These are phyloP conservation scores for Huntiella decipiens DNA, from an alignment of 2,329 filamentous ascomycete species.

Conservation along the genomic window DNA sequence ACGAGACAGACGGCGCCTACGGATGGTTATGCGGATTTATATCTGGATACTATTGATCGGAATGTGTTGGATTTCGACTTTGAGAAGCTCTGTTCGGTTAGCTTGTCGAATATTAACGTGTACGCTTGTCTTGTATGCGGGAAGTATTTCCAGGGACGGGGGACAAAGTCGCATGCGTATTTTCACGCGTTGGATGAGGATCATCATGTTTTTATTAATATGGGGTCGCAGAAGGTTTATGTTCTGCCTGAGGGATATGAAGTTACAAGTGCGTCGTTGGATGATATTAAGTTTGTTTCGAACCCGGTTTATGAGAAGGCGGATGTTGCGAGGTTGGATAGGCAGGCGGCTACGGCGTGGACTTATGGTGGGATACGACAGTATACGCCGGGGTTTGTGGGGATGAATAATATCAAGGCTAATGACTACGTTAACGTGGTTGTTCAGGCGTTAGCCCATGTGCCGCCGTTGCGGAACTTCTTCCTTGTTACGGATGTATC, in stretches of 20 bases:
- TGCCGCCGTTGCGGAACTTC: conserved; percentile 75
- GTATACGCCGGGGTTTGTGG: conserved; percentile 87
- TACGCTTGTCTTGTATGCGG: conserved; percentile 95
- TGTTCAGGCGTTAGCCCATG: conserved; percentile 78
- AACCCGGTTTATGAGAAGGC: conserved; percentile 69
- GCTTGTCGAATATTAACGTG: conserved; percentile 93
- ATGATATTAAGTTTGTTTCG: conserved; percentile 96
- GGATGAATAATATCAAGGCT: conserved; percentile 99
- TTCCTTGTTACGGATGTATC: conserved; percentile 73
- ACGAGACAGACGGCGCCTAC: conserved; percentile 56
- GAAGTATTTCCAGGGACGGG: conserved; percentile 91
- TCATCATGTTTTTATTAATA: conserved; percentile 97
- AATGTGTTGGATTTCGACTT: conserved; percentile 94
- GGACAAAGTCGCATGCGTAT: conserved; percentile 88
- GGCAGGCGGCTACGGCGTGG: conserved; percentile 40
- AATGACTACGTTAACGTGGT: conserved; percentile 98
- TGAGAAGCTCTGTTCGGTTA: conserved; percentile 92
- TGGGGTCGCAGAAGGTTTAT: conserved; percentile 79
- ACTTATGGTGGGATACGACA: conserved; percentile 57
- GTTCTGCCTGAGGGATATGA: conserved; percentile 94
- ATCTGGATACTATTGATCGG: conserved; percentile 92
- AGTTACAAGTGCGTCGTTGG: conserved; percentile 80
- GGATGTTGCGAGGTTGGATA: conserved; percentile 67
- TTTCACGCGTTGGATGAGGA: conserved; percentile 90
- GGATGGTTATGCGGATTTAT: conserved; percentile 84